These are phyloP conservation scores for Scheffersomyces quercinus DNA, from an alignment of 1,139 yeast species.

Conservation along the genomic window DNA sequence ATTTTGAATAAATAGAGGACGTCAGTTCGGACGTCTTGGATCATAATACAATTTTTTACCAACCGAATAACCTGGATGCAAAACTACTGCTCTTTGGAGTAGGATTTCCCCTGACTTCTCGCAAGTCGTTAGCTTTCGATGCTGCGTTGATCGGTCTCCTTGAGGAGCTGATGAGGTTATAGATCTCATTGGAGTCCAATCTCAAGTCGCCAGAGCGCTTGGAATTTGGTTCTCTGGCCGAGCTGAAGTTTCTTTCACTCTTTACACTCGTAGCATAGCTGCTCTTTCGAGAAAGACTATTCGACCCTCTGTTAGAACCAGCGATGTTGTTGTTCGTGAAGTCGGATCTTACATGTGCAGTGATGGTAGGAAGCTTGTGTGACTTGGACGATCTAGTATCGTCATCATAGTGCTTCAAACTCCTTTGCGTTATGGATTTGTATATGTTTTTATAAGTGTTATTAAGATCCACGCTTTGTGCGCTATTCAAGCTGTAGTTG, in stretches of 20 bases:
- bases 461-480: constrained; percentile 21
- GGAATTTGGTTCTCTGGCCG: not conserved
- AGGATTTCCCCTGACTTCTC: constrained; percentile 4
- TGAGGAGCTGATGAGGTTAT: constrained; percentile 7
- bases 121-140: not conserved
- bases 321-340: not conserved
- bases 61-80: constrained; percentile 14
- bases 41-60: constrained; percentile 5
- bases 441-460: constrained; percentile 36
- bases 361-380: constrained; percentile 1
- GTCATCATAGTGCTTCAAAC: constrained; percentile 20
- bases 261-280: constrained; percentile 7
- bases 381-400: constrained; percentile 4
- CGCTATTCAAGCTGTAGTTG: constrained; percentile 25
- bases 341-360: not conserved
- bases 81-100: constrained; percentile 1
- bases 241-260: not conserved
- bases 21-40: too few relatives aligned
- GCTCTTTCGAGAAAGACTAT: constrained; percentile 3
- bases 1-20: too few relatives aligned
- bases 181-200: constrained; percentile 17
- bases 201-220: not conserved
- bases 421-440: constrained; percentile 38
- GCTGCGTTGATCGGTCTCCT: constrained; percentile 1
- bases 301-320: not conserved